Base-by-base conservation (phyloP, 1,284 basidiomycete genomes). In the Heterobasidion occidentale region DNA sequence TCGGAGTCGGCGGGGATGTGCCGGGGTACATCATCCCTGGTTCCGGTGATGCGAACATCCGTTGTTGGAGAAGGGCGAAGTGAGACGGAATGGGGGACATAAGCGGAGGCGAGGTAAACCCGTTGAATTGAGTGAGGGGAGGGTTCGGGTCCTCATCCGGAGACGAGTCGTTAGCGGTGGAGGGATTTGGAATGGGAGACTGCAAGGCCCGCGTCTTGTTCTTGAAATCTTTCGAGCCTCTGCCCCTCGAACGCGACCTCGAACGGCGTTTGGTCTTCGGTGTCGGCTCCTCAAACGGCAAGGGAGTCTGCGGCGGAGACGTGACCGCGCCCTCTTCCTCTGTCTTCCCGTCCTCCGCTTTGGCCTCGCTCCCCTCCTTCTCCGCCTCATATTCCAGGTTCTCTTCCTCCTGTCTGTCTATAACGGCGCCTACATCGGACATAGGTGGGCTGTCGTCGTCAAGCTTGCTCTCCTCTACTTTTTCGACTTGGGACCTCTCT, bases 151-250 rank as follows among this genome's bases (percentile, higher is more conserved):
- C 80, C 65, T 88, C 86, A 58, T 89, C 86, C 57, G 81, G 84
- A 46, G 87, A 88, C 33, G 85, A 87, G 62, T 88, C 88, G 50
- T 74, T 75, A 76, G 54, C 74, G 70, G 56, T 42, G 12, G 38
- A 42, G 11, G 38, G 38, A 9, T 42, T 68, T 75, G 56, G 77
- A 71, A 42, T 70, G 71, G 38, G 72, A 63, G 46, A 70, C 68
- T 68, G 77, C 74, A 62, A 66, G n/a, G 49, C 36, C 35, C 59
- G 55, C 12, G 60, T 68, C 70, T 84, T 87, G 48, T 74, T 76
- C 65, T 83, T 86, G 65, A 87, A 72, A 67, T 91, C 89, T 63
- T 80, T 84, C 1, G 89, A 90, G 33, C 81, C 79, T 64, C 89
- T 75, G 17, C 88, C 88, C 46, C 88, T 77, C 38, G 88, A 86